Percentiles rank a stretch among this genome's conserved stretches.
Conservation (phyloP, 768 basidiomycete species). For the Kwoniella sp. region DNA sequence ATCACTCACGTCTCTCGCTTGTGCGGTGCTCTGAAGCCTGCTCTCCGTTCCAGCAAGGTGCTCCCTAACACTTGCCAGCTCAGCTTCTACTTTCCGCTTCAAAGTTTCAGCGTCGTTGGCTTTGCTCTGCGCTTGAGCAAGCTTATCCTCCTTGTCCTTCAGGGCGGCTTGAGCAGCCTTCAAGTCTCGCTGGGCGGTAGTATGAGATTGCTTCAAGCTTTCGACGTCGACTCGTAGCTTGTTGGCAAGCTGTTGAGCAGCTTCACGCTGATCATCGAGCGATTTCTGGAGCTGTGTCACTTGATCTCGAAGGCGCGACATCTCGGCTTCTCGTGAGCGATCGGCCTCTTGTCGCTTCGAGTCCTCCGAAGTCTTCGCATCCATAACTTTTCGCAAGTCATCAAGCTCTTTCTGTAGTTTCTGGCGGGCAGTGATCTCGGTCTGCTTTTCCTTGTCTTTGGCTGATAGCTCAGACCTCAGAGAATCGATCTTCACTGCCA, state of each 20-base stretch:
- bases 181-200: conserved; percentile 68
- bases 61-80: conserved; percentile 32
- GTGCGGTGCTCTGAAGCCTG: conserved; percentile 24
- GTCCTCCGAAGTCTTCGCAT: conserved; percentile 83
- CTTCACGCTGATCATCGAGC: conserved; percentile 66
- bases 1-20: conserved; percentile 71
- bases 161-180: conserved; percentile 61
- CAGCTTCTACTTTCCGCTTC: conserved; percentile 32
- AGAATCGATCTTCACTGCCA: conserved; percentile 35
- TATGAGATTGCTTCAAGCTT: conserved; percentile 64
- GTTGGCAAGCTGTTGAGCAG: conserved; percentile 67
- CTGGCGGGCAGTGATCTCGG: conserved; percentile 39
- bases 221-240: conserved; percentile 78
- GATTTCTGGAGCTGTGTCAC: conserved; percentile 67
- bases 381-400: conserved; percentile 77
- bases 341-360: conserved; percentile 79
- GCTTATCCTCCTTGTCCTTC: conserved; percentile 61
- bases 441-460: conserved; percentile 56
- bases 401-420: conserved; percentile 82
- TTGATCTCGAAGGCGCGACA: conserved; percentile 69
- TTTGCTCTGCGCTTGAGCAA: conserved; percentile 44
- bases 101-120: conserved; percentile 19
- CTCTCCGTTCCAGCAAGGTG: conserved; percentile 31
- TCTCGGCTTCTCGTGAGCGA: conserved; percentile 82
- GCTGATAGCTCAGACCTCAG: conserved; percentile 62